A percentile compares a stretch with the other conserved stretches of the same genome.
phyloP scores from a whole-genome alignment of 768 basidiomycete genomes.

The Holtermannia corniformis region DNA sequence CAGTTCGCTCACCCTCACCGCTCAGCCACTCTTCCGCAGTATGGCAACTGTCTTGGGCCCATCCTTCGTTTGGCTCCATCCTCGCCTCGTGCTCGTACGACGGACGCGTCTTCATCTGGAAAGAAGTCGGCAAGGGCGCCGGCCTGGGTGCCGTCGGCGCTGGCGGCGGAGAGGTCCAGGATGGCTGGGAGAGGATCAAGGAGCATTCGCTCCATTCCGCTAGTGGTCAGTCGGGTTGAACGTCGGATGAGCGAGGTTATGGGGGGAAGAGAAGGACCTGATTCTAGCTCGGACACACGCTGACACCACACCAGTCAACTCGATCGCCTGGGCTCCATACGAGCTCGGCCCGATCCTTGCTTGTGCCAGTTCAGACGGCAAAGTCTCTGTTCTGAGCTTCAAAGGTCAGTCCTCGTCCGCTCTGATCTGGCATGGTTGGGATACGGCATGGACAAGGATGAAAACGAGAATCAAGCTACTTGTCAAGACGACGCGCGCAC shows the following conservation, averaged over 20 bases:
- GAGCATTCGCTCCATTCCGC: conserved; percentile 91
- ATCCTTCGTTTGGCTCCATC: conserved; percentile 93
- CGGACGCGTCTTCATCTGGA: conserved; percentile 97
- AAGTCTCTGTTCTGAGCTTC: conserved; percentile 90
- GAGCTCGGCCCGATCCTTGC: conserved; percentile 94
- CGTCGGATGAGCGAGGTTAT: background rate
- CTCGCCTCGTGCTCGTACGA: conserved; percentile 98
- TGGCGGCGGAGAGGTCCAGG: conserved; percentile 41
- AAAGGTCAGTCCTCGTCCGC: conserved; percentile 57
- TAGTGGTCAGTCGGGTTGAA: conserved; percentile 56
- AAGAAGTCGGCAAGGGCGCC: conserved; percentile 49
- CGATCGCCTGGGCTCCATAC: conserved; percentile 97
- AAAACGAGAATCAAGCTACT: too few relatives aligned
- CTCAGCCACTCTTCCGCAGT: conserved; percentile 88
- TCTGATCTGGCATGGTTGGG: too few relatives aligned
- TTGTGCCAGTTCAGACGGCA: conserved; percentile 94
- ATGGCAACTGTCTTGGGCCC: conserved; percentile 97
- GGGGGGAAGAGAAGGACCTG: too few relatives aligned
- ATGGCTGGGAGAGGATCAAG: conserved; percentile 83
- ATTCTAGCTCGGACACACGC: too few relatives aligned
- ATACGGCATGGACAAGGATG: too few relatives aligned
- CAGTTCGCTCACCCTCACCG: background rate
- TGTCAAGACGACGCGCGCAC: too few relatives aligned
- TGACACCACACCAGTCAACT: conserved; percentile 66
- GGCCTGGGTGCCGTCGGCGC: conserved; percentile 22